Base-by-base conservation (phyloP, 2,329 filamentous ascomycete genomes). In the Diaporthe citrichinensis region DNA sequence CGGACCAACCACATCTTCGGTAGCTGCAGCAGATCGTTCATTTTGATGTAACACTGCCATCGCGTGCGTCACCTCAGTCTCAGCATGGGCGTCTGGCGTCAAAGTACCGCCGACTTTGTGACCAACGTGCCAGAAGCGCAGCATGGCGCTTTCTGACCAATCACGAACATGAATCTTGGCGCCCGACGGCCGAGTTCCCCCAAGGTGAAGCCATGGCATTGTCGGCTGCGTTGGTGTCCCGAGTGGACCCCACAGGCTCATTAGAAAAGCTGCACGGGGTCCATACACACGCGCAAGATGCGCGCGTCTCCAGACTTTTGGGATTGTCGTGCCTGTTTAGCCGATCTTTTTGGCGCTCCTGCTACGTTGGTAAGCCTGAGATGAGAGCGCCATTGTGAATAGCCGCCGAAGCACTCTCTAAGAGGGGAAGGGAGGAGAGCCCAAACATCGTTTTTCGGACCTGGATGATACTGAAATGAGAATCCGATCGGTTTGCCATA, bases 11-110 rank as follows among this genome's bases (percentile, higher is more conserved):
- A 69, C 44, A 5, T 23, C n/a, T 28, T 23, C 31, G 20, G 55
- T 41, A 53, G 53, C 51, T 31, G 57, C 46, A 68, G 44, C 5
- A 46, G 28, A n/a, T 55, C 41, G 61, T 62, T 55, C 20, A 12
- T 39, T 53, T 58, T 41, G 25, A 75, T 73, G 75, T 44, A 73
- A 67, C 53, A 72, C 65, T 71, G 44, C 49, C 68, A 31, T 62
- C 62, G 68, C 68, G 39, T 76, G 61, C 67, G 15, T 36, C 20
- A 31, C 17, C 15, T 17, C 25, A 65, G 51, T 25, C 31, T 41
- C 51, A 39, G 53, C 65, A 59, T n/a, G 12, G 41, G 72, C 65
- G 71, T 58, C 53, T 72, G 68, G 73, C 72, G 75, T 62, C 73
- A 72, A 72, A 57, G 28, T 15, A 34, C 73, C 4, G 72, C 46